These are phyloP conservation scores for Naganishia onofrii DNA, from an alignment of 768 basidiomycete genomes.

Conservation along the genomic window DNA sequence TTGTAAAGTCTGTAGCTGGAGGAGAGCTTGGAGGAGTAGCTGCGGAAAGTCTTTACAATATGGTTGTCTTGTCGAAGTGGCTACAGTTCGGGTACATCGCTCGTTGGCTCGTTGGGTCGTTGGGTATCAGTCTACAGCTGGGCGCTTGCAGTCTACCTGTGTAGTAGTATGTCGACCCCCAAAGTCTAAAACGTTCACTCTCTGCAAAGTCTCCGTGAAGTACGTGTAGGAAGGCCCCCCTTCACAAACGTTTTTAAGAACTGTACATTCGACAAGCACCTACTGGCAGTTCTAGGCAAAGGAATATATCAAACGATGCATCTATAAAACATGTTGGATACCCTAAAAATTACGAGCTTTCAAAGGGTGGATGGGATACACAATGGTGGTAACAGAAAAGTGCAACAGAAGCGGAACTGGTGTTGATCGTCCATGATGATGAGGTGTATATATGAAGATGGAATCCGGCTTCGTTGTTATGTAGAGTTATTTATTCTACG, in stretches of 20 bases:
- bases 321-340: constrained; percentile 7
- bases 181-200: too few relatives aligned
- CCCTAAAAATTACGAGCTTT: neutral
- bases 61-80: too few relatives aligned
- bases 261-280: neutral
- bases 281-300: neutral
- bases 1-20: neutral
- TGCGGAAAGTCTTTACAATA: too few relatives aligned
- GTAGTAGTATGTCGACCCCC: too few relatives aligned
- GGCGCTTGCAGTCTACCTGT: too few relatives aligned
- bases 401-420: neutral
- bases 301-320: neutral
- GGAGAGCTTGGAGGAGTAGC: too few relatives aligned
- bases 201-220: too few relatives aligned
- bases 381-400: neutral
- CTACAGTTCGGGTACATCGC: too few relatives aligned
- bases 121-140: too few relatives aligned
- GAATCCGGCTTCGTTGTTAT: neutral
- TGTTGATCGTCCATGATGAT: constrained; percentile 20
- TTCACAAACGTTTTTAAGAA: too few relatives aligned
- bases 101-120: too few relatives aligned
- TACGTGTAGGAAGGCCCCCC: too few relatives aligned
- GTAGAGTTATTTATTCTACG: constrained; percentile 33
- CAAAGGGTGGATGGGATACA: neutral
- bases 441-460: neutral